Evolutionary conservation across 2,329 filamentous ascomycete genomes (phyloP), one percentile per base, ranked within the genome.

Genomic region (Penicillium sp.): DNA sequence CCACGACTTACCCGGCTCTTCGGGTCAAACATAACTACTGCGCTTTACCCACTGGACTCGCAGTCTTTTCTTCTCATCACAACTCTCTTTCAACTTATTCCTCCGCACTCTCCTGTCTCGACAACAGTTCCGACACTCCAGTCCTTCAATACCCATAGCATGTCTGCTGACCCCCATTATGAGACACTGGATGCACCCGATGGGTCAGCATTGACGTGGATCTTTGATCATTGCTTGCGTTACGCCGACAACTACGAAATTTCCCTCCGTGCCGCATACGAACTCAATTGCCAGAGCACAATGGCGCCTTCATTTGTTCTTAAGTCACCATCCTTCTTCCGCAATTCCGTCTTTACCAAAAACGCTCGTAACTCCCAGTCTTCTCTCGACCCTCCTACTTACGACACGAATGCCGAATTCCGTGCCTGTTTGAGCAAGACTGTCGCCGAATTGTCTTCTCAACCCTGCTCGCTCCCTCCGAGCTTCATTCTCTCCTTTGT

Each of bases 211-310:
- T 68, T 75, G 62, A 66, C 71, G 53, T 74, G 77, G 74, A 78
- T 82, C 53, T 71, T 81, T 43, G 79, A 81, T 51, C 79, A 81
- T 62, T 73, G 82, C 50, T 68, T 83, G 46, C 75, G 77, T 51
- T 81, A 83, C 61, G 80, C 80, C 8, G 76, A 74, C 59, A 78
- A 74, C 57, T 84, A 84, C 61, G 82, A 84, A 59, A 79, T 84
- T 29, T 82, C 82, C 19, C 72, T 85, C 26, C 77, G 81, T 50
- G 83, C 80, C 54, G 84, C 84, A 78, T 84, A 84, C 69, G 77
- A 77, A 24, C 73, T 85, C 64, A 85, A 85, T 62, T 81, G 77
- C 53, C 75, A 77, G 41, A 67, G 69, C 24, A 21, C 43, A 10
- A 47, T 47, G 48, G 26, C 34, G 15, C 7, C 26, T 22, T 29